phyloP scores from a whole-genome alignment of 2,329 filamentous ascomycete genomes.

The Paecilomyces sp. region DNA sequence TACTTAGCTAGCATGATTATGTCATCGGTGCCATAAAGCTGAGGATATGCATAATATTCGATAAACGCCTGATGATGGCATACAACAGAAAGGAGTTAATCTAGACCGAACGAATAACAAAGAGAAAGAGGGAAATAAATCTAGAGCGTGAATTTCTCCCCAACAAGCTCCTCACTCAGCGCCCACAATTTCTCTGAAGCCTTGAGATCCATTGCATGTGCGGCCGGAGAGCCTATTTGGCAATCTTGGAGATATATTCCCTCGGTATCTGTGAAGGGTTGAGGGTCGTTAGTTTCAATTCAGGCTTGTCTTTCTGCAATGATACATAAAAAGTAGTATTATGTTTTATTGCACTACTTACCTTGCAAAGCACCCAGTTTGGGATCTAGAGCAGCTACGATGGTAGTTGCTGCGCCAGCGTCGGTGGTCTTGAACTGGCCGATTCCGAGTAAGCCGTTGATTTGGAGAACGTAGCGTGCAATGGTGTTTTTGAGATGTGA shows the following conservation, averaged over 20 bases:
- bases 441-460: background rate
- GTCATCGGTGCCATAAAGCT: too few relatives aligned
- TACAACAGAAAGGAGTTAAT: too few relatives aligned
- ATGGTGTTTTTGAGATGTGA: background rate
- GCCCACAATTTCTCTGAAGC: background rate
- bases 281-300: background rate
- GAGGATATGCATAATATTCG: too few relatives aligned
- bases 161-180: background rate
- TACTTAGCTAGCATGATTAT: too few relatives aligned
- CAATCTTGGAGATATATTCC: background rate
- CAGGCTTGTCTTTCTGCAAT: too few relatives aligned
- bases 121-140: too few relatives aligned
- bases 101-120: background rate
- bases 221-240: background rate
- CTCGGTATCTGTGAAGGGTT: background rate
- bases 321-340: too few relatives aligned
- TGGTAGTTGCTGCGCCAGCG: background rate
- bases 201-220: background rate
- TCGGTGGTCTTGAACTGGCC: background rate
- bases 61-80: too few relatives aligned
- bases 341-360: background rate
- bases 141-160: background rate
- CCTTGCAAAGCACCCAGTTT: background rate
- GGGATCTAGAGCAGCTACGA: slow-evolving; percentile 6
- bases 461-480: background rate